Evolutionary conservation across 495 filamentous ascomycete genomes (phyloP).

Genomic region (Lophiostoma macrostomum): DNA sequence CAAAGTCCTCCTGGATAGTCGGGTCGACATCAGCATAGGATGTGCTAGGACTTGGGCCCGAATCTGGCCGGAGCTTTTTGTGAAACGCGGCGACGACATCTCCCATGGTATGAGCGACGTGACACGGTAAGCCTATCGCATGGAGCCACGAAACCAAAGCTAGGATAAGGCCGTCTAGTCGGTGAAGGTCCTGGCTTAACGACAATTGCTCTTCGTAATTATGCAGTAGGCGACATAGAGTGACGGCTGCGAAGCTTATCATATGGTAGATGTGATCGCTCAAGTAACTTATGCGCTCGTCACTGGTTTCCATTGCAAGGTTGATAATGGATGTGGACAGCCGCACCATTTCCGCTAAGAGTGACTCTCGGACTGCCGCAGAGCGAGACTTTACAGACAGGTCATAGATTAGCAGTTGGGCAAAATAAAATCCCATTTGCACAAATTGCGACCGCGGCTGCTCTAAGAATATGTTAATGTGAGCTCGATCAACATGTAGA

Average conservation of each 20-base stretch:
- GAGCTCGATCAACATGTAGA: neutral
- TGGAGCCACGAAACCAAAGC: constrained; percentile 46
- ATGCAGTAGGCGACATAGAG: constrained; percentile 43
- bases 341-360: constrained; percentile 46
- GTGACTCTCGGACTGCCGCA: constrained; percentile 40
- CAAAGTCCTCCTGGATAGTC: constrained; percentile 22
- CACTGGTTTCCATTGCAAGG: constrained; percentile 49
- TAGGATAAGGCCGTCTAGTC: constrained; percentile 40
- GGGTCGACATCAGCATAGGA: constrained; percentile 24
- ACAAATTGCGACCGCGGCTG: constrained; percentile 51
- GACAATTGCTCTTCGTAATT: constrained; percentile 41
- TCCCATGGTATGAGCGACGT: constrained; percentile 47
- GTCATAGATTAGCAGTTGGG: constrained; percentile 46
- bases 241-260: constrained; percentile 48
- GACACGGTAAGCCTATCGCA: constrained; percentile 46
- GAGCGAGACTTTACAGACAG: constrained; percentile 43
- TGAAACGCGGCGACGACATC: constrained; percentile 39
- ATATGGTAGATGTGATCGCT: constrained; percentile 52
- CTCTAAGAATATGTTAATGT: constrained; percentile 31
- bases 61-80: constrained; percentile 29
- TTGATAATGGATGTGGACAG: constrained; percentile 45
- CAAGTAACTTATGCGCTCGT: constrained; percentile 47
- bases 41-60: constrained; percentile 13
- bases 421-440: constrained; percentile 50
- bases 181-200: constrained; percentile 33